Base-by-base conservation (phyloP, 805 yeast species). In the Suhomyces pyralidae region DNA sequence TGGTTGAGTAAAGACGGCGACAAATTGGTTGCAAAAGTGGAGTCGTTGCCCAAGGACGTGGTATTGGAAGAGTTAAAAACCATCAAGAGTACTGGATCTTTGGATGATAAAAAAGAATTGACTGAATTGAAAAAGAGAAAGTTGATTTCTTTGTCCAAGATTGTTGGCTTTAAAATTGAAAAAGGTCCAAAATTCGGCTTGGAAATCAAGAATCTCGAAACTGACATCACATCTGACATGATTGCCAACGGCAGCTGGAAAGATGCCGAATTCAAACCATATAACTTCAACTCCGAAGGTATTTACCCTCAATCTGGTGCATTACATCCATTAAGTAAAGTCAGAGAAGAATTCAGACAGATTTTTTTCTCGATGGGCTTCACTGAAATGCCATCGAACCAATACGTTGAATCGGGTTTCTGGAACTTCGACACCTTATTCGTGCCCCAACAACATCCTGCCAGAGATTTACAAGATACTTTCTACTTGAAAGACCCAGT, bases 381-480 rank as follows among this genome's bases (percentile, higher is more conserved):
- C 84, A 84, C 94, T 26, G 99, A 94, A 77, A 94, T 94, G 99
- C 97, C 99, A 55, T 87, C 99, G 24, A 93, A 93, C 72, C 97
- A 93, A 72, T 94, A 92, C 69, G 99, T 94, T 50, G 99, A 94
- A 69, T 83, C 94, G 15, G 98, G 98, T 4, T 94, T 94, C 84
- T 94, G 99, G 99, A 94, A 94, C 75, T 94, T 94, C 67, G 99
- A 94, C 71, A 84, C 99, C 3, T 81, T 94, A 64, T 94, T 77
- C 65, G 99, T 94, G 51, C 99, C 99, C 52, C 99, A 94, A 77
- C 98, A 94, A 77, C 99, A 94, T 77, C 99, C 99, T 15, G 99
- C 99, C 48, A 86, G 99, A 78, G 99, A 94, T 70, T 81, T 94
- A 70, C 99, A 94, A 75, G 99, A 94, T 76, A 94, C 99, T 54